Evolutionary conservation across 1,284 basidiomycete species (phyloP).

Genomic region (Sphagnurus paluster): DNA sequence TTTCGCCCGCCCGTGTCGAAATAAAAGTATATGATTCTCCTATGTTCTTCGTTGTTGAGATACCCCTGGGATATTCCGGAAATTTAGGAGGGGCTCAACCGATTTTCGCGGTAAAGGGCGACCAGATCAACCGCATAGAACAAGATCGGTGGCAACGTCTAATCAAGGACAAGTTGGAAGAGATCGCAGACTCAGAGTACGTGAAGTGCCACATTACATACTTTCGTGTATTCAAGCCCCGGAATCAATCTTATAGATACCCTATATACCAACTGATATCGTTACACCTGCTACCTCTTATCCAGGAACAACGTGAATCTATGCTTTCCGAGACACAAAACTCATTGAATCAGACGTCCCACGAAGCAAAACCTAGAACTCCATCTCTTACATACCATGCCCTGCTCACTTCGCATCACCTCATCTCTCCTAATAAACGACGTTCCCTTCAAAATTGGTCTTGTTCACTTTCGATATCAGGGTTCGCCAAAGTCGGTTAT

Average conservation of each 20-base stretch:
- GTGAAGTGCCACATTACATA: conserved; percentile 24
- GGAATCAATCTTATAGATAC: conserved; percentile 47
- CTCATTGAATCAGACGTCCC: background rate
- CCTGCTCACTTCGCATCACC: conserved; percentile 73
- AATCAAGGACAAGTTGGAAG: conserved; percentile 41
- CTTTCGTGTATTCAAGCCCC: background rate
- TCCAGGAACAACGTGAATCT: conserved; percentile 40
- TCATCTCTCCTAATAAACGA: conserved; percentile 68
- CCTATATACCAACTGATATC: conserved; percentile 61
- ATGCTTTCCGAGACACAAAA: background rate
- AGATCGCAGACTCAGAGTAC: conserved; percentile 49
- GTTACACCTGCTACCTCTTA: conserved; percentile 54
- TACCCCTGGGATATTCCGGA: conserved; percentile 23
- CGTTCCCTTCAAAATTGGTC: conserved; percentile 63
- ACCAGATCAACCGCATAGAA: conserved; percentile 41
- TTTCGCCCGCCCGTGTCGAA: conserved; percentile 36
- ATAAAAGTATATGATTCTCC: conserved; percentile 33
- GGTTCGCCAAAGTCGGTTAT: conserved; percentile 75
- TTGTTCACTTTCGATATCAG: conserved; percentile 52
- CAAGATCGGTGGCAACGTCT: conserved; percentile 53
- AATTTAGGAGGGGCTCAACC: conserved; percentile 13
- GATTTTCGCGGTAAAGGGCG: conserved; percentile 45
- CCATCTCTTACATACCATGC: conserved; percentile 45
- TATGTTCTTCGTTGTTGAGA: conserved; percentile 43
- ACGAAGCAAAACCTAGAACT: background rate